Base-by-base conservation (phyloP, 2,329 filamentous ascomycete genomes). In the Ploettnerulaceae sp. region DNA sequence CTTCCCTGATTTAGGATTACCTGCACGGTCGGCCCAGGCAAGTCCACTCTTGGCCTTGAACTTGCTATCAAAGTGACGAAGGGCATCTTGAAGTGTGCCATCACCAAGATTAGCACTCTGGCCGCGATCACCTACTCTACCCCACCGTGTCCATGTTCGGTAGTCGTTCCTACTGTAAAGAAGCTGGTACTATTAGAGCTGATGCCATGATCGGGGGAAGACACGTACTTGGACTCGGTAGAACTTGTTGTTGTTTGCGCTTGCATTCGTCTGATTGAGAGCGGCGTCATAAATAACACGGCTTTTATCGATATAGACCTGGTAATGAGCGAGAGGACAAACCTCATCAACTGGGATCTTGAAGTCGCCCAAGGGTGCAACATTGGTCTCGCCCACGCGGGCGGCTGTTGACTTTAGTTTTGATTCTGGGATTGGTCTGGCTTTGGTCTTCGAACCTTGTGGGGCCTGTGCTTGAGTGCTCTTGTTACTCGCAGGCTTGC, bases 181-280 rank as follows among this genome's bases (percentile, higher is more conserved):
- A 18, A 43, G 29, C 42, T 91, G 86, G n/a, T 1, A 22, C 25
- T 15, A 15, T 32, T 11, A 48, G 37, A 51, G 41, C 8, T 17
- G 11, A 14, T 2, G 36, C 21, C 5, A 33, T 17, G 15, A 9
- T 12, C 11, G 17, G 24, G 4, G 18, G 12, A 9, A 7, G 33
- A 21, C 4, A 37, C 44, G 9, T 22, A 53, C 51, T 33, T 53
- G 51, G 21, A 89, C 64, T 21, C 79, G 77, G 60, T 90, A 91
- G 64, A 90, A 91, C 56, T 93, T 93, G 65, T 93, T 91, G 65
- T 86, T 85, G 61, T 91, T 93, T 36, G 74, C 66, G 0, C 71
- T 68, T 0, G 85, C 71, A 55, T 89, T 86, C 8, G 87, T 85
- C 62, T 90, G 84, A 56, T 90, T 93, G 35, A 94, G 70, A 0